A percentile compares a stretch with the other conserved stretches of the same genome.
Evolutionary conservation across 2,329 filamentous ascomycete species (phyloP).

Genomic region (Colletotrichum sp.): DNA sequence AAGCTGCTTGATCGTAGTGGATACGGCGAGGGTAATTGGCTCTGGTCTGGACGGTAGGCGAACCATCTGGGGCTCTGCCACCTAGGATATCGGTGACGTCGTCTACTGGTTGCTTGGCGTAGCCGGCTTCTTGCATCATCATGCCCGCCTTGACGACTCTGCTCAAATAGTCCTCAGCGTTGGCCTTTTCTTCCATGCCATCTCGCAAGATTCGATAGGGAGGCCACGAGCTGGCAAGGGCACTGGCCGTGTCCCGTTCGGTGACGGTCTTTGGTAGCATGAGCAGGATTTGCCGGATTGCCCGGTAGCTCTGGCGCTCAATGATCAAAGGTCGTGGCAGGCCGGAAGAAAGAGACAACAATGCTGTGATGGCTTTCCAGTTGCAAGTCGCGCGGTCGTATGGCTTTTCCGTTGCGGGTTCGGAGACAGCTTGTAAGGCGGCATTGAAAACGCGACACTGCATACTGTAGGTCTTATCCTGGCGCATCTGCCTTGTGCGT

Average conservation of each 20-base stretch:
- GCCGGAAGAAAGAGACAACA: slow-evolving; percentile 57
- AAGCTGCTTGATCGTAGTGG: slow-evolving; percentile 31
- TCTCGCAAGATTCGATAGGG: slow-evolving; percentile 63
- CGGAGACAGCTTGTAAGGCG: slow-evolving; percentile 35
- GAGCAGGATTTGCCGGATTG: slow-evolving; percentile 59
- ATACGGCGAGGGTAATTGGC: background rate
- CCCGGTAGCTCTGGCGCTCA: slow-evolving; percentile 54
- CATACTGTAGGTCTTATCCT: slow-evolving; percentile 23
- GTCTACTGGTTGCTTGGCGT: slow-evolving; percentile 51
- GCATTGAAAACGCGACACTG: slow-evolving; percentile 40
- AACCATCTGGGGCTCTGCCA: slow-evolving; percentile 53
- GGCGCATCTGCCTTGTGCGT: background rate
- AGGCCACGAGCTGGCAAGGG: slow-evolving; percentile 62
- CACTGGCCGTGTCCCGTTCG: slow-evolving; percentile 53
- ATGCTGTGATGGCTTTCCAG: slow-evolving; percentile 62
- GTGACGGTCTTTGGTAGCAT: slow-evolving; percentile 56
- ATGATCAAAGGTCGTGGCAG: slow-evolving; percentile 56
- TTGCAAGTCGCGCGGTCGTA: slow-evolving; percentile 47
- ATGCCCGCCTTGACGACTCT: slow-evolving; percentile 57
- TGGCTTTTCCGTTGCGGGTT: slow-evolving; percentile 33
- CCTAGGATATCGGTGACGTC: slow-evolving; percentile 56
- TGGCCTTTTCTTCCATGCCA: slow-evolving; percentile 62
- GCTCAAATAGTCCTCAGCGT: slow-evolving; percentile 57
- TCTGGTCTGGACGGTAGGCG: slow-evolving; percentile 61
- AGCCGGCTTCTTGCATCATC: slow-evolving; percentile 63